These are phyloP conservation scores for Mucor indicus DNA, from an alignment of 371 early-diverging fungal genomes.

Conservation along the genomic window DNA sequence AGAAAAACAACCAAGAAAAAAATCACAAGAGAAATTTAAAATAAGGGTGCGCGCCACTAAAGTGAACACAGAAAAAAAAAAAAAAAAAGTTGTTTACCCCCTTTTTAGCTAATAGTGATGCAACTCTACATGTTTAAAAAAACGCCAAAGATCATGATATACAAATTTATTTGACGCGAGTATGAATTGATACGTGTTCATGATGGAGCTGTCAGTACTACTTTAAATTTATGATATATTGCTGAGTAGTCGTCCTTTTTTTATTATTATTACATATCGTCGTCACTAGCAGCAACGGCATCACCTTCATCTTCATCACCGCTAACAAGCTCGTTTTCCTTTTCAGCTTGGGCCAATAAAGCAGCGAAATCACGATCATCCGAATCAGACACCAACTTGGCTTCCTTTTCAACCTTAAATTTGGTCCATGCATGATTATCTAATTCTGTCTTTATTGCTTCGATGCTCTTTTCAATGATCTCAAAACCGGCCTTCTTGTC, in stretches of 20 bases:
- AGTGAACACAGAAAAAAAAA: too few relatives aligned
- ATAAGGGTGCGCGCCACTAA: too few relatives aligned
- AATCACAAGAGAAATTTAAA: too few relatives aligned
- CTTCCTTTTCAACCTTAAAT: conserved; percentile 73
- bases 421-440: conserved; percentile 57
- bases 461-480: conserved; percentile 86
- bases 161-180: too few relatives aligned
- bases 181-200: too few relatives aligned
- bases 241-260: too few relatives aligned
- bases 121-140: too few relatives aligned
- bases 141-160: too few relatives aligned
- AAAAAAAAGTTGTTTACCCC: too few relatives aligned
- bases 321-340: conserved; percentile 92
- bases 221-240: too few relatives aligned
- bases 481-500: conserved; percentile 88
- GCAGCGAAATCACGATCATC: conserved; percentile 86
- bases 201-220: too few relatives aligned
- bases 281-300: conserved; percentile 62
- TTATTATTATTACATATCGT: conserved; percentile 43
- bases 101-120: too few relatives aligned
- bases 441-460: conserved; percentile 79
- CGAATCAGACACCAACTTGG: conserved; percentile 92
- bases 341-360: conserved; percentile 89
- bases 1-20: not conserved
- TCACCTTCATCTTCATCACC: conserved; percentile 88